These are phyloP conservation scores for Colletotrichum sojae DNA, from an alignment of 2,329 filamentous ascomycete species.

Conservation along the genomic window DNA sequence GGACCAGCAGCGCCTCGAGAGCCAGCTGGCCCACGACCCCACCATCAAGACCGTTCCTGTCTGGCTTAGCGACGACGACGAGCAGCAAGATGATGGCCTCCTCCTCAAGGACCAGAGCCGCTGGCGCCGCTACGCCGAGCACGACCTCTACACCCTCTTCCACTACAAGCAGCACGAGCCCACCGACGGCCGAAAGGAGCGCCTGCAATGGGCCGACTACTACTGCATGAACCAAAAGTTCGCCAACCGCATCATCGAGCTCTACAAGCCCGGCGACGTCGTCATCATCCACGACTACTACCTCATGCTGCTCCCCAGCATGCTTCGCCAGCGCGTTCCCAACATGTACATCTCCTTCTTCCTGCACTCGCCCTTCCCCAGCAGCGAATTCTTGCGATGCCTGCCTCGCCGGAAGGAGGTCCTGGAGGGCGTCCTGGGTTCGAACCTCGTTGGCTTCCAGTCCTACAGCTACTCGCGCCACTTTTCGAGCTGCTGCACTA, in stretches of 20 bases:
- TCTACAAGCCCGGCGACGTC: conserved; percentile 93
- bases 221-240: conserved; percentile 94
- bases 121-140: conserved; percentile 92
- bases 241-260: conserved; percentile 87
- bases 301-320: conserved; percentile 87
- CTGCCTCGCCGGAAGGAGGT: conserved; percentile 91
- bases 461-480: conserved; percentile 96
- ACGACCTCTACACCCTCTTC: conserved; percentile 91
- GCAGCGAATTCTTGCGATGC: conserved; percentile 94
- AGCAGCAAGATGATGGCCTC: conserved; percentile 76
- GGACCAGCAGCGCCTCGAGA: conserved; percentile 81
- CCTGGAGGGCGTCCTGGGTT: conserved; percentile 88
- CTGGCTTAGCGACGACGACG: conserved; percentile 86
- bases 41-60: conserved; percentile 87
- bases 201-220: conserved; percentile 92
- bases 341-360: conserved; percentile 97
- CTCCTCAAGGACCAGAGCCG: conserved; percentile 84
- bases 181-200: conserved; percentile 85
- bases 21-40: conserved; percentile 79
- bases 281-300: conserved; percentile 96
- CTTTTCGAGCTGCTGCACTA: conserved; percentile 93
- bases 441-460: conserved; percentile 96
- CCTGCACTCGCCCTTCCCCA: conserved; percentile 94
- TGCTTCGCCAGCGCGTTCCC: conserved; percentile 87
- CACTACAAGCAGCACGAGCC: conserved; percentile 97